phyloP scores from a whole-genome alignment of 2,329 filamentous ascomycete species.

The Fusarium avenaceum region DNA sequence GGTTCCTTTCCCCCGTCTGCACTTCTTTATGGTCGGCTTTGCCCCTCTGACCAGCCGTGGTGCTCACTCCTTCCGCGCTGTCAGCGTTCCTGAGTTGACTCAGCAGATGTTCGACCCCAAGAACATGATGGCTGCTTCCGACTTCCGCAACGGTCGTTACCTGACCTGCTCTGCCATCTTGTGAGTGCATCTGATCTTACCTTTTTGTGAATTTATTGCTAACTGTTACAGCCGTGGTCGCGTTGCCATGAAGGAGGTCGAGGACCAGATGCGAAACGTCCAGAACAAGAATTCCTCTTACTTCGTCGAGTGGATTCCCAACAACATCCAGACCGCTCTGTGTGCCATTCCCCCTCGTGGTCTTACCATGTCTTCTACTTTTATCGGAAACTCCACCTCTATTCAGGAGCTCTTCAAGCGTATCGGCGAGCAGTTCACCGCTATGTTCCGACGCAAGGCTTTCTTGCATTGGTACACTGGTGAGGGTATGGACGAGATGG shows the following conservation, averaged over 20 bases:
- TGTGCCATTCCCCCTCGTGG: conserved; percentile 98
- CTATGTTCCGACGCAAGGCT: conserved; percentile 99
- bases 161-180: conserved; percentile 99
- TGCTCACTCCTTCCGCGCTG: conserved; percentile 95
- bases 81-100: conserved; percentile 97
- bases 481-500: conserved; percentile 99
- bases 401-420: conserved; percentile 99
- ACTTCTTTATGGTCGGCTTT: conserved; percentile 99
- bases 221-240: conserved; percentile 81
- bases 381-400: conserved; percentile 98
- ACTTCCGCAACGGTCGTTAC: conserved; percentile 99
- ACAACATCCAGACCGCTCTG: conserved; percentile 99
- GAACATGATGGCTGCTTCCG: conserved; percentile 99
- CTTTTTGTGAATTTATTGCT: conserved; percentile 5
- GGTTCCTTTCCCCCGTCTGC: conserved; percentile 99
- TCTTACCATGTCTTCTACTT: conserved; percentile 99
- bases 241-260: conserved; percentile 99
- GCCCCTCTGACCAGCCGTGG: conserved; percentile 91
- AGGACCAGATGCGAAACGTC: conserved; percentile 99
- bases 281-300: conserved; percentile 99
- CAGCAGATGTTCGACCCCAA: conserved; percentile 99
- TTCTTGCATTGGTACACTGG: conserved; percentile 99
- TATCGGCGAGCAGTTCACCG: conserved; percentile 99
- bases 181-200: conserved; percentile 61
- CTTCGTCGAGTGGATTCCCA: conserved; percentile 99